phyloP scores from a whole-genome alignment of 2,329 filamentous ascomycete genomes.

The Arthroderma uncinatum region DNA sequence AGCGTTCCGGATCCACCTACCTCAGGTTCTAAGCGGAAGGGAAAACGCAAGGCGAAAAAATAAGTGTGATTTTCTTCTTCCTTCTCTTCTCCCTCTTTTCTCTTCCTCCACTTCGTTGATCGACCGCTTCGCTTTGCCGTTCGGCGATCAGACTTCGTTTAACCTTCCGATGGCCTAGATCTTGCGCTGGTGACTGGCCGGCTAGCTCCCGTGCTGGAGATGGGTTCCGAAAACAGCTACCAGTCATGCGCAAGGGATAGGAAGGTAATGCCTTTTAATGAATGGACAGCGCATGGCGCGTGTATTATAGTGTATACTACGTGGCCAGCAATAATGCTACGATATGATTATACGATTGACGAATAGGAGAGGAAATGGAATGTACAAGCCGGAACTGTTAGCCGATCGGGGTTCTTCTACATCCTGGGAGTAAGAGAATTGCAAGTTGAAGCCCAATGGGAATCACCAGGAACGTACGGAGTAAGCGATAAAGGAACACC shows the following conservation, averaged over 20 bases:
- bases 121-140: not conserved
- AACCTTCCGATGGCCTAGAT: not conserved
- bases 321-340: not conserved
- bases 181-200: not conserved
- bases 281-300: not conserved
- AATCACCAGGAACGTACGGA: not conserved
- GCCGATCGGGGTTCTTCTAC: not conserved
- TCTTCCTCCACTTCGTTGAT: not conserved
- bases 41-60: slow-evolving; percentile 22
- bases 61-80: not conserved
- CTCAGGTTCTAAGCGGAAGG: slow-evolving; percentile 43
- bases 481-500: not conserved
- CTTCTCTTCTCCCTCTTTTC: not conserved
- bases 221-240: not conserved
- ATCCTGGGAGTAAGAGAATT: not conserved
- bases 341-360: not conserved
- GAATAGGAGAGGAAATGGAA: not conserved
- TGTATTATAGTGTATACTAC: slow-evolving; percentile 3
- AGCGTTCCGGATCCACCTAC: slow-evolving; percentile 46
- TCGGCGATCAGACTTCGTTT: not conserved
- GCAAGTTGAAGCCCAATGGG: not conserved
- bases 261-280: not conserved
- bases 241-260: not conserved
- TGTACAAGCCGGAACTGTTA: not conserved
- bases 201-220: not conserved